Percentiles rank a stretch among this genome's conserved stretches.
Conservation (phyloP, 441 rosid genomes). For the Eugenia klotzschiana region DNA sequence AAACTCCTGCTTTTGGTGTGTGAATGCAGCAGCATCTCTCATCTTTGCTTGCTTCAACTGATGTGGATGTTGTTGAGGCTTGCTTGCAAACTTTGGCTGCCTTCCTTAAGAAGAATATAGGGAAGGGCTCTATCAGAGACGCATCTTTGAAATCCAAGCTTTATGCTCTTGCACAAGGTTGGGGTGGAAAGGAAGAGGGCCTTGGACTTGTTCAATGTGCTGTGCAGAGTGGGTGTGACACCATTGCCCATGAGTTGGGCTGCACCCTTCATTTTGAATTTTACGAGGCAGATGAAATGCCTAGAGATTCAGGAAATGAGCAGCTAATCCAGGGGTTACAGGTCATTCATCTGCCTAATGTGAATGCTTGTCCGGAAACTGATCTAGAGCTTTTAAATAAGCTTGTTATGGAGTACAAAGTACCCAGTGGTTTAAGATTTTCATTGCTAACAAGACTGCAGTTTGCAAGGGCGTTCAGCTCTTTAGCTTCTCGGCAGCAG, state of each 20-base stretch:
- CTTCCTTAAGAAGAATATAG: slow-evolving; percentile 70
- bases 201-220: slow-evolving; percentile 83
- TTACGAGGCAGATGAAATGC: slow-evolving; percentile 43
- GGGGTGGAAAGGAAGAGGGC: slow-evolving; percentile 99
- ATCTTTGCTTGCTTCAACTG: slow-evolving; percentile 80
- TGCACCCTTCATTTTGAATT: slow-evolving; percentile 95
- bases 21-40: slow-evolving; percentile 92
- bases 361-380: slow-evolving; percentile 34
- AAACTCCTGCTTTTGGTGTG: slow-evolving; percentile 3
- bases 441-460: slow-evolving; percentile 73
- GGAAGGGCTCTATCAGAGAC: slow-evolving; percentile 75
- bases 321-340: slow-evolving; percentile 55
- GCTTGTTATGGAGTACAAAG: slow-evolving; percentile 59
- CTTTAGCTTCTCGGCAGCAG: slow-evolving; percentile 64
- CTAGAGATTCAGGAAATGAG: slow-evolving; percentile 11
- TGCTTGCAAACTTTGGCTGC: slow-evolving; percentile 84
- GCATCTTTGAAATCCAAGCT: slow-evolving; percentile 63
- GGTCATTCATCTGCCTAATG: slow-evolving; percentile 60
- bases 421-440: slow-evolving; percentile 76
- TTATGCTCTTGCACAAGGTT: slow-evolving; percentile 97
- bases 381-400: slow-evolving; percentile 75
- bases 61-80: slow-evolving; percentile 92
- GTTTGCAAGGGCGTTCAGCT: slow-evolving; percentile 82
- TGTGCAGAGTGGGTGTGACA: slow-evolving; percentile 50
- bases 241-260: slow-evolving; percentile 64